Conservation (phyloP, 768 basidiomycete species). For the Obba rivulosa region DNA sequence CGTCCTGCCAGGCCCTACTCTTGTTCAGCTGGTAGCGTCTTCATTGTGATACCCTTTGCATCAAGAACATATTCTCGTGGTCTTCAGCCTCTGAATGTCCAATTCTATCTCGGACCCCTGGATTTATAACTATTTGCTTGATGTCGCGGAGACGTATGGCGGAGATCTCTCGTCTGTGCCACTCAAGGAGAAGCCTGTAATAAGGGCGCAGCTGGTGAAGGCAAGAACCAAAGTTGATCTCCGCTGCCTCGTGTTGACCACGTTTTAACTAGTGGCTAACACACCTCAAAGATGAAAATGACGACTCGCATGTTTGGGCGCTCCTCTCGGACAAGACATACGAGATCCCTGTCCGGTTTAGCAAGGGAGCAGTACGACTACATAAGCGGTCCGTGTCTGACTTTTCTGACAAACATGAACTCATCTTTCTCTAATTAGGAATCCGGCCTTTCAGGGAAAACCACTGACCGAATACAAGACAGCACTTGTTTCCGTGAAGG, state of each 20-base stretch:
- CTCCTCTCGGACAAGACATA: constrained; percentile 53
- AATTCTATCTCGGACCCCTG: constrained; percentile 40
- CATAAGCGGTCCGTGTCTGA: constrained; percentile 31
- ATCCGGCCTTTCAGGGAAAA: constrained; percentile 15
- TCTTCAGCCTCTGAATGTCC: constrained; percentile 25
- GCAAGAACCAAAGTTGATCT: constrained; percentile 24
- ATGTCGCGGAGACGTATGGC: constrained; percentile 47
- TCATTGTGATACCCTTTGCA: no score
- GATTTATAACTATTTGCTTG: constrained; percentile 50
- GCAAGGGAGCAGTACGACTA: constrained; percentile 40
- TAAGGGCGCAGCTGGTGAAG: constrained; percentile 56
- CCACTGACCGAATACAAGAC: constrained; percentile 41
- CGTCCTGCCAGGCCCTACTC: no score
- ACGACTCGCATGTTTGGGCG: constrained; percentile 54
- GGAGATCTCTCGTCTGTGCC: constrained; percentile 35
- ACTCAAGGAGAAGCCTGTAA: constrained; percentile 27
- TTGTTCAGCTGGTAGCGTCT: no score
- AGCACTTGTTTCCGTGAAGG: constrained; percentile 41
- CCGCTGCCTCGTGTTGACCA: not conserved
- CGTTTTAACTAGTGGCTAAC: constrained; percentile 46
- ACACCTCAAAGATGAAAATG: constrained; percentile 28
- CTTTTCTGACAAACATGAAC: not conserved
- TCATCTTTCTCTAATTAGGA: constrained; percentile 3
- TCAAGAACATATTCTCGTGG: no score
- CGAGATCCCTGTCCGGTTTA: constrained; percentile 49